Percentiles rank a stretch among this genome's conserved stretches.
These are phyloP conservation scores for Amanita fuliginea DNA, from an alignment of 768 basidiomycete genomes.

Conservation along the genomic window DNA sequence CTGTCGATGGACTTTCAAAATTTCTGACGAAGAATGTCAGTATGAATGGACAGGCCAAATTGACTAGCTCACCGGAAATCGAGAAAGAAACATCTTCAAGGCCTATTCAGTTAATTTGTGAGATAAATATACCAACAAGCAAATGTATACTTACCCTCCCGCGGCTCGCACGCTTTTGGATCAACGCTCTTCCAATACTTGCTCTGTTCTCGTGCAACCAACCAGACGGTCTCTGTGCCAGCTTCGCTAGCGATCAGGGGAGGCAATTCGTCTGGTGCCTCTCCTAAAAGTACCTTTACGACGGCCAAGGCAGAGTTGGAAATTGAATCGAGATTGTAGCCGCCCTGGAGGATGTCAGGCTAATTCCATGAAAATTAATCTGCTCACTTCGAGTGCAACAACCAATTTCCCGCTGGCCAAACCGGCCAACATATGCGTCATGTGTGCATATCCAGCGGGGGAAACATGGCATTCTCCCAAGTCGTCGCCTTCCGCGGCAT, in stretches of 20 bases:
- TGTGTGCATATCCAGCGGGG: constrained; percentile 91
- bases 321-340: constrained; percentile 88
- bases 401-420: constrained; percentile 84
- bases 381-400: constrained; percentile 81
- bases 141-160: constrained; percentile 43
- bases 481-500: constrained; percentile 88
- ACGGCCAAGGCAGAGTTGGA: constrained; percentile 84
- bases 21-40: constrained; percentile 32
- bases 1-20: constrained; percentile 85
- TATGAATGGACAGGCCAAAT: neutral
- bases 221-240: constrained; percentile 84
- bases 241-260: constrained; percentile 66
- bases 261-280: constrained; percentile 66
- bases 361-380: neutral
- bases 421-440: constrained; percentile 93
- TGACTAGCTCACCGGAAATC: constrained; percentile 43
- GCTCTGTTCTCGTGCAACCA: constrained; percentile 80
- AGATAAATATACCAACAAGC: neutral
- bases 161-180: constrained; percentile 72
- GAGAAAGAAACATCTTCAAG: constrained; percentile 51
- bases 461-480: constrained; percentile 87
- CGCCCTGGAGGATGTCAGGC: constrained; percentile 50
- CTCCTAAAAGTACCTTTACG: constrained; percentile 78
- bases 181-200: constrained; percentile 87
- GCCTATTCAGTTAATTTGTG: constrained; percentile 26